Conservation (phyloP, 2,329 filamentous ascomycete genomes). For the Emmonsiellopsis sp. region DNA sequence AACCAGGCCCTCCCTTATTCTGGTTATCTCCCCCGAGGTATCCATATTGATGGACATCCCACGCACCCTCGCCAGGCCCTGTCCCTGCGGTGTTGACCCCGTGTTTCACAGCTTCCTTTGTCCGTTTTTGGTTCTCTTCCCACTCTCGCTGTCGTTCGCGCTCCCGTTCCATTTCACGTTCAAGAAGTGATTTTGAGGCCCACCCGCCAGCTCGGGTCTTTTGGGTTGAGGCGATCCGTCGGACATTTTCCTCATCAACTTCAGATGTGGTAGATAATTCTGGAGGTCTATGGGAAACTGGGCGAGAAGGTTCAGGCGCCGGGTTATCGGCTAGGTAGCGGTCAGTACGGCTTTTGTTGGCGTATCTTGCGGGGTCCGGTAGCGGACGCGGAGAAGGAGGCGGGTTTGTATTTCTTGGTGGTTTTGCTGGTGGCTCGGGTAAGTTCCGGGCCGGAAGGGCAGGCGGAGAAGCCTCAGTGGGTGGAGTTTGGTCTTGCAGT, state of each 20-base stretch:
- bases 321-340: constrained; percentile 48
- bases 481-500: constrained; percentile 21
- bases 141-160: constrained; percentile 56
- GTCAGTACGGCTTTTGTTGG: constrained; percentile 41
- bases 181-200: constrained; percentile 55
- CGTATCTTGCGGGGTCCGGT: constrained; percentile 37
- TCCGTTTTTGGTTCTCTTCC: constrained; percentile 51
- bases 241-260: constrained; percentile 47
- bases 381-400: constrained; percentile 32
- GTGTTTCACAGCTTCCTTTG: constrained; percentile 36
- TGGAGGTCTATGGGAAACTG: constrained; percentile 31
- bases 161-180: constrained; percentile 60
- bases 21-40: constrained; percentile 55
- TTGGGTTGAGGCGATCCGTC: constrained; percentile 45
- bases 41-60: constrained; percentile 59
- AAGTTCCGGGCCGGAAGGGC: constrained; percentile 16
- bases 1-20: constrained; percentile 43
- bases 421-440: constrained; percentile 16
- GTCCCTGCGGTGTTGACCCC: constrained; percentile 38
- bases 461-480: constrained; percentile 12
- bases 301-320: constrained; percentile 34
- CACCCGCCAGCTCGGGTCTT: constrained; percentile 52
- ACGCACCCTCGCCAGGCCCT: constrained; percentile 41
- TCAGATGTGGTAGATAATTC: constrained; percentile 47
- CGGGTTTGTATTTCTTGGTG: constrained; percentile 6